phyloP scores from a whole-genome alignment of 768 basidiomycete species.

The Multifurca ochricompacta region DNA sequence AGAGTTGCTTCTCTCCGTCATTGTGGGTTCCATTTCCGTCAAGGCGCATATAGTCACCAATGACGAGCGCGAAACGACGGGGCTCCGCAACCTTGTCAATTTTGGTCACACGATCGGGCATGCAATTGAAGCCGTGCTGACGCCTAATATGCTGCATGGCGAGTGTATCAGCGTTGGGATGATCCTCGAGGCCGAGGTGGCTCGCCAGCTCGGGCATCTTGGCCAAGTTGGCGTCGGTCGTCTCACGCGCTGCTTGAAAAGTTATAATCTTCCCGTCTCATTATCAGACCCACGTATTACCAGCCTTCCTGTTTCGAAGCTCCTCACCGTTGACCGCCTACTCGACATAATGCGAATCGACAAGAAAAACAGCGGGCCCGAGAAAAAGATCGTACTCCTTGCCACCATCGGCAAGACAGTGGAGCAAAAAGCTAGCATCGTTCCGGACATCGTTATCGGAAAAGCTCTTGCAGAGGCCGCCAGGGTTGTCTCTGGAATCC shows the following conservation, averaged over 20 bases:
- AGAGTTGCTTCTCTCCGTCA: conserved; percentile 81
- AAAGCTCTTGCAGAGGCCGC: conserved; percentile 78
- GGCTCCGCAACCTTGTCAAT: conserved; percentile 96
- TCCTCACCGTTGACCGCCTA: conserved; percentile 70
- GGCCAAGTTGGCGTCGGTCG: conserved; percentile 90
- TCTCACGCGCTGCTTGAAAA: conserved; percentile 77
- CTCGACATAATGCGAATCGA: conserved; percentile 86
- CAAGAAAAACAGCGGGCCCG: conserved; percentile 92
- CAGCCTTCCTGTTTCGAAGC: conserved; percentile 58
- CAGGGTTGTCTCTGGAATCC: conserved; percentile 61
- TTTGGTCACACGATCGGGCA: conserved; percentile 99
- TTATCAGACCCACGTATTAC: conserved; percentile 72
- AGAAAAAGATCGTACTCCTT: conserved; percentile 92
- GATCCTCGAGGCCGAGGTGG: conserved; percentile 93
- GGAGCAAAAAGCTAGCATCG: conserved; percentile 85
- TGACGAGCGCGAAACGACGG: conserved; percentile 87
- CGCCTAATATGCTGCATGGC: conserved; percentile 89
- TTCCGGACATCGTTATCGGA: conserved; percentile 72
- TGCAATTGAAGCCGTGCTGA: conserved; percentile 94
- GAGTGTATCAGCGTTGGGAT: conserved; percentile 96
- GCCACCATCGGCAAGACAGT: conserved; percentile 86
- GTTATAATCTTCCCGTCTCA: conserved; percentile 84
- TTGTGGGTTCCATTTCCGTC: conserved; percentile 87
- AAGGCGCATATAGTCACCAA: conserved; percentile 96
- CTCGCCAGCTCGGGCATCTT: conserved; percentile 80